Evolutionary conservation across 106 monocot species (phyloP).

Genomic region (Allium fistulosum): DNA sequence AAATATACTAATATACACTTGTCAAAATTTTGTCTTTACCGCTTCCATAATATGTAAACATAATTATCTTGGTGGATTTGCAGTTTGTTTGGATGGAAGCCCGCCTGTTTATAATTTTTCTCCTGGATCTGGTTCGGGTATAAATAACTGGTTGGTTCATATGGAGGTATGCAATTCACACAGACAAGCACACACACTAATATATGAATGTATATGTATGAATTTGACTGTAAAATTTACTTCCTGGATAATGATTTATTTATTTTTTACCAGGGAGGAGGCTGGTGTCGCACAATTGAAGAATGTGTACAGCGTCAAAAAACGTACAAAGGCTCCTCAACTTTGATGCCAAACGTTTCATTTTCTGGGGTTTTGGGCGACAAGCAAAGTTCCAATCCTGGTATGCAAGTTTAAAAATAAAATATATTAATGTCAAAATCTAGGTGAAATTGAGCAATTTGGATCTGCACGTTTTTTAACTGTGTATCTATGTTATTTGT

Average conservation of each 20-base stretch:
- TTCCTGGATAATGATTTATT: too few relatives aligned
- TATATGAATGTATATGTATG: too few relatives aligned
- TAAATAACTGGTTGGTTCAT: constrained; percentile 19
- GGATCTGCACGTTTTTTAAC: background rate
- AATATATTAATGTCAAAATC: too few relatives aligned
- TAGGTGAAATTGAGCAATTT: too few relatives aligned
- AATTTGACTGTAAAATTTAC: too few relatives aligned
- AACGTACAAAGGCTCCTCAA: constrained; percentile 65
- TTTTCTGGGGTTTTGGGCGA: constrained; percentile 63
- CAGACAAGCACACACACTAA: too few relatives aligned
- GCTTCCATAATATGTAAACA: too few relatives aligned
- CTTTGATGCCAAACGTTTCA: constrained; percentile 40
- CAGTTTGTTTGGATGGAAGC: constrained; percentile 28
- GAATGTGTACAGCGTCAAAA: constrained; percentile 37
- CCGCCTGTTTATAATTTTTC: constrained; percentile 19
- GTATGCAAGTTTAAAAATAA: constrained; percentile 7
- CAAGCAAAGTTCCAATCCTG: constrained; percentile 35
- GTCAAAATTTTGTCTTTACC: too few relatives aligned
- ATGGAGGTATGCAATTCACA: background rate
- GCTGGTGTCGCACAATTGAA: constrained; percentile 57
- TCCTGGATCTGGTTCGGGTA: constrained; percentile 17
- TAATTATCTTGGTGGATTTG: background rate
- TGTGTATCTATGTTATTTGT: background rate
- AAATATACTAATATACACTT: too few relatives aligned
- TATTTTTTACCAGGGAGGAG: constrained; percentile 50